These are phyloP conservation scores for Fusarium solani-melongenae DNA, from an alignment of 2,329 filamentous ascomycete genomes.

Conservation along the genomic window DNA sequence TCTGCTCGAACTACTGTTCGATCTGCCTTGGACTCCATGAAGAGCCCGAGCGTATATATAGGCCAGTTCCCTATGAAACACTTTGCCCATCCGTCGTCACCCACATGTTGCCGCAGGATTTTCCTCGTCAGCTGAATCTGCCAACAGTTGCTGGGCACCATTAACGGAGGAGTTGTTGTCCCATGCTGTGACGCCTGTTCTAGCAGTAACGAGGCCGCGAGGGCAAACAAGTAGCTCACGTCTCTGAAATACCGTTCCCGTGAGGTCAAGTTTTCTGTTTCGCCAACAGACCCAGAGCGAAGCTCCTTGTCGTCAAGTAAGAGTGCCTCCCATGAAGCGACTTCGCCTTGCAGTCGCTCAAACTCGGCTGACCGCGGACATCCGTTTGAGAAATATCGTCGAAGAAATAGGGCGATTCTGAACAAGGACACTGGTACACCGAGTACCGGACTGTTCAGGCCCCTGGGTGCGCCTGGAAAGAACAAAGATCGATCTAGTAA, in stretches of 20 bases:
- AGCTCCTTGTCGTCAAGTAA: slow-evolving; percentile 7
- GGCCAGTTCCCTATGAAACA: slow-evolving; percentile 45
- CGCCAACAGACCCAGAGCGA: not conserved
- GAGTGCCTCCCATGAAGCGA: slow-evolving; percentile 22
- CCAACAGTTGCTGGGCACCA: slow-evolving; percentile 18
- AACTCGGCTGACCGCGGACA: not conserved
- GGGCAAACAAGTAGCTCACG: slow-evolving; percentile 28
- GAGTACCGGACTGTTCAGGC: slow-evolving; percentile 36
- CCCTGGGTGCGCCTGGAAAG: slow-evolving; percentile 18
- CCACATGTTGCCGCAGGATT: slow-evolving; percentile 22
- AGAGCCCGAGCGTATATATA: slow-evolving; percentile 36
- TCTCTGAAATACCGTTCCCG: slow-evolving; percentile 25
- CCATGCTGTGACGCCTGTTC: slow-evolving; percentile 16
- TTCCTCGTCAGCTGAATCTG: slow-evolving; percentile 19
- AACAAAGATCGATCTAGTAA: slow-evolving; percentile 19
- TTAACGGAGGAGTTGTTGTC: not conserved
- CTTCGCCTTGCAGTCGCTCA: slow-evolving; percentile 5
- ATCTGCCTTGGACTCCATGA: slow-evolving; percentile 21
- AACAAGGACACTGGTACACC: slow-evolving; percentile 36
- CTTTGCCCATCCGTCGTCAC: slow-evolving; percentile 30
- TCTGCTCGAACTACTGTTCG: slow-evolving; percentile 23
- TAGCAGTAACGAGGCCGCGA: slow-evolving; percentile 31
- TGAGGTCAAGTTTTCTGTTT: not conserved
- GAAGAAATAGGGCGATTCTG: slow-evolving; percentile 18
- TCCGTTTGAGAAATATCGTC: slow-evolving; percentile 11